These are phyloP conservation scores for Verticillium nonalfalfae DNA, from an alignment of 2,329 filamentous ascomycete species.

Conservation along the genomic window DNA sequence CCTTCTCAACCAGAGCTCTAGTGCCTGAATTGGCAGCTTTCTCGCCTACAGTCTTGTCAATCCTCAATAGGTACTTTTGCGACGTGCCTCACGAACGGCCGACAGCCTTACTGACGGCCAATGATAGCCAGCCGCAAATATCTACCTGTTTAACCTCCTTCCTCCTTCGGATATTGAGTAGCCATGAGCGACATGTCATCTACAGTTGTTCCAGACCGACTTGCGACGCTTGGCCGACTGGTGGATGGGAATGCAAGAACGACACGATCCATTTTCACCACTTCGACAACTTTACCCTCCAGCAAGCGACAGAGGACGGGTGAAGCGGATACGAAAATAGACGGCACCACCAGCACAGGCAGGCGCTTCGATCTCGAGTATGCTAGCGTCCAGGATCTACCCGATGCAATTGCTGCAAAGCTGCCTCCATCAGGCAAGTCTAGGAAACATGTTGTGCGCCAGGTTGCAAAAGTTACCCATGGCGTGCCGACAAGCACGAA, in stretches of 20 bases:
- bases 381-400: constrained; percentile 68
- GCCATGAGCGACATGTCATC: neutral
- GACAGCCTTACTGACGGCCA: too few relatives aligned
- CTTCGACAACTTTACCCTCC: constrained; percentile 9
- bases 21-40: too few relatives aligned
- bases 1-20: constrained; percentile 3
- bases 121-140: too few relatives aligned
- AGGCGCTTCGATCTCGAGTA: constrained; percentile 69
- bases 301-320: constrained; percentile 28
- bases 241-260: constrained; percentile 27
- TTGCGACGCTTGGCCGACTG: neutral
- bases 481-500: constrained; percentile 17
- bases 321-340: neutral
- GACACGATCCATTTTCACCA: constrained; percentile 31
- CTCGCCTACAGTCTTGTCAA: too few relatives aligned
- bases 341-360: constrained; percentile 10
- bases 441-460: constrained; percentile 19
- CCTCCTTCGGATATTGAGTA: neutral
- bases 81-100: too few relatives aligned
- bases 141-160: too few relatives aligned
- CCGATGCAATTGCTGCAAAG: constrained; percentile 71
- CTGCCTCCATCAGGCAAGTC: constrained; percentile 46
- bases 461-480: constrained; percentile 46
- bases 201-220: neutral
- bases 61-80: too few relatives aligned